A percentile compares a stretch with the other conserved stretches of the same genome.
Evolutionary conservation across 176 grass and related monocot species (phyloP).

Genomic region (Phoenix dactylifera): DNA sequence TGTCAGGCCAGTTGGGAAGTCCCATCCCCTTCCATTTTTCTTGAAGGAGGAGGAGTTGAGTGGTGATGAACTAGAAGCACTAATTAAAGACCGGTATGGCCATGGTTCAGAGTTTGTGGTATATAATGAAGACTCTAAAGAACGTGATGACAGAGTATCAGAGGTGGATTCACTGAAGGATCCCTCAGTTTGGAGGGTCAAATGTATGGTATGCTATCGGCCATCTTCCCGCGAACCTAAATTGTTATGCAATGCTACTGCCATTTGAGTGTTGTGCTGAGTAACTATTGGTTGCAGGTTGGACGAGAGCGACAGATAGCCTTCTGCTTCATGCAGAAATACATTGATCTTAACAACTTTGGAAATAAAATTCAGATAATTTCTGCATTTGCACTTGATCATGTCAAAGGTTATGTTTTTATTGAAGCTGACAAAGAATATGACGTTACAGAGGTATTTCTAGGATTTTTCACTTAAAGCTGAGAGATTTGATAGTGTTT

Average conservation of each 20-base stretch:
- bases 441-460: conserved; percentile 80
- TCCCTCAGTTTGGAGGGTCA: conserved; percentile 71
- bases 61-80: conserved; percentile 81
- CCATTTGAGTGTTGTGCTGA: conserved; percentile 11
- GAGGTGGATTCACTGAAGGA: conserved; percentile 41
- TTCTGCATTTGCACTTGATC: conserved; percentile 82
- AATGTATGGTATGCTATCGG: conserved; percentile 71
- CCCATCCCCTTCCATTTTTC: conserved; percentile 70
- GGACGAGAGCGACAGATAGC: conserved; percentile 75
- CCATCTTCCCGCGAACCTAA: neutral
- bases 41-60: conserved; percentile 91
- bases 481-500: too few relatives aligned
- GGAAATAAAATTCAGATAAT: conserved; percentile 73
- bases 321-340: conserved; percentile 98
- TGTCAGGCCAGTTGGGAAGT: conserved; percentile 38
- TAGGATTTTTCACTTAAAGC: neutral
- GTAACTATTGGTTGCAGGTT: conserved; percentile 45
- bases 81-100: conserved; percentile 63
- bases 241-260: neutral
- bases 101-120: conserved; percentile 35
- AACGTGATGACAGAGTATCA: conserved; percentile 31
- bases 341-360: conserved; percentile 52
- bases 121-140: conserved; percentile 35
- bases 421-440: conserved; percentile 90
- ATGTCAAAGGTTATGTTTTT: conserved; percentile 90